phyloP scores from a whole-genome alignment of 2,329 filamentous ascomycete genomes.

The Pseudogymnoascus sp. region DNA sequence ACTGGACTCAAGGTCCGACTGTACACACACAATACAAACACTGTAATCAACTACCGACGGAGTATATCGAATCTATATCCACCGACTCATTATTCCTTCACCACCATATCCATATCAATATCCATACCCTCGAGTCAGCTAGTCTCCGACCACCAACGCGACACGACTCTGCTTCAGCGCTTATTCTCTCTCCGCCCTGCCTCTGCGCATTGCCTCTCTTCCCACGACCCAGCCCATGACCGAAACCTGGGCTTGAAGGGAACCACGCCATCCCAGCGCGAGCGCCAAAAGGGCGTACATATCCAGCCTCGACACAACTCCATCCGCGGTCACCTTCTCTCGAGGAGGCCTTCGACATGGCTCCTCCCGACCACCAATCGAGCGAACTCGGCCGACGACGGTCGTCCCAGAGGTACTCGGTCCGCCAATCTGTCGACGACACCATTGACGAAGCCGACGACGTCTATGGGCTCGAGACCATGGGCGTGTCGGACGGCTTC shows the following conservation, averaged over 20 bases:
- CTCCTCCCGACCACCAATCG: background rate
- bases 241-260: background rate
- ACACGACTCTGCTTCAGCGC: background rate
- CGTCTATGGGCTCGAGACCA: slow-evolving; percentile 40
- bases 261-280: background rate
- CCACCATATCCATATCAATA: too few species aligned
- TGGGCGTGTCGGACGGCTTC: slow-evolving; percentile 46
- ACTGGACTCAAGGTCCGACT: slow-evolving; percentile 34
- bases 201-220: background rate
- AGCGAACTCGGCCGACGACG: background rate
- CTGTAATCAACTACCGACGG: background rate
- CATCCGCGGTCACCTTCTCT: background rate
- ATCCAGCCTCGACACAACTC: background rate
- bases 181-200: background rate
- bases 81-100: background rate
- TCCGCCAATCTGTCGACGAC: background rate
- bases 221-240: background rate
- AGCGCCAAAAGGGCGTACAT: background rate
- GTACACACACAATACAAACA: background rate
- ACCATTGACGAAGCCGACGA: slow-evolving; percentile 33
- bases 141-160: background rate
- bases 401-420: background rate
- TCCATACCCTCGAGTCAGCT: background rate
- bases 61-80: background rate
- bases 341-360: background rate